Evolutionary conservation across 1,139 yeast species (phyloP).

Genomic region (Geotrichum klebahnii): DNA sequence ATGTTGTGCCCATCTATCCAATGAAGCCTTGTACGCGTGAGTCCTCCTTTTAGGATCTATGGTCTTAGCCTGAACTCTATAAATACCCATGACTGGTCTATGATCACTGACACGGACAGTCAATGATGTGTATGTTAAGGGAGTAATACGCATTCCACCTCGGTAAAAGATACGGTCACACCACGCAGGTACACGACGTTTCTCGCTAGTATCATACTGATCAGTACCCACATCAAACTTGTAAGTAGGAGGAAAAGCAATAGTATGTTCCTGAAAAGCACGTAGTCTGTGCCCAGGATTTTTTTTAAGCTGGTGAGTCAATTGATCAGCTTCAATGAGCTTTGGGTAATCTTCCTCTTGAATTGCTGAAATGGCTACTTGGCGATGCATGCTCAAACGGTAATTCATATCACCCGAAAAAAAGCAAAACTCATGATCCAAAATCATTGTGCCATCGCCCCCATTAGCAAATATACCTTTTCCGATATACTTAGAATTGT

Average conservation of each 20-base stretch:
- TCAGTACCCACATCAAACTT: conserved; percentile 83
- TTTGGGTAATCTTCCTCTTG: conserved; percentile 49
- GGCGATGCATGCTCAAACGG: conserved; percentile 66
- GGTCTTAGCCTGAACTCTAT: conserved; percentile 58
- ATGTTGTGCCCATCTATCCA: conserved; percentile 29
- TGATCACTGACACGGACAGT: conserved; percentile 75
- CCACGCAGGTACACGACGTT: conserved; percentile 95
- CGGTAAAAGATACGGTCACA: conserved; percentile 79
- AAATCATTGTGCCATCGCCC: conserved; percentile 48
- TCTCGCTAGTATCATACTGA: conserved; percentile 79
- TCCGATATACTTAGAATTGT: conserved; percentile 40
- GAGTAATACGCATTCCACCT: conserved; percentile 41
- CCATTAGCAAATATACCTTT: conserved; percentile 46
- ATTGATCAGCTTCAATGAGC: conserved; percentile 70
- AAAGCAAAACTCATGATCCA: conserved; percentile 79
- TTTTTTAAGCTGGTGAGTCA: conserved; percentile 62
- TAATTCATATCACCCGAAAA: conserved; percentile 95
- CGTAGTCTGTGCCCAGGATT: conserved; percentile 61
- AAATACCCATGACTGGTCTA: conserved; percentile 82
- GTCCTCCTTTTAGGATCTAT: conserved; percentile 56
- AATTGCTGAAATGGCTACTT: conserved; percentile 58
- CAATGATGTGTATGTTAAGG: conserved; percentile 31
- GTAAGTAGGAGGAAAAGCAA: conserved; percentile 83
- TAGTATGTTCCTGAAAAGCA: conserved; percentile 70
- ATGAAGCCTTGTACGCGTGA: conserved; percentile 45